phyloP scores from a whole-genome alignment of 176 grass and related monocot species.

The Oryza meridionalis region DNA sequence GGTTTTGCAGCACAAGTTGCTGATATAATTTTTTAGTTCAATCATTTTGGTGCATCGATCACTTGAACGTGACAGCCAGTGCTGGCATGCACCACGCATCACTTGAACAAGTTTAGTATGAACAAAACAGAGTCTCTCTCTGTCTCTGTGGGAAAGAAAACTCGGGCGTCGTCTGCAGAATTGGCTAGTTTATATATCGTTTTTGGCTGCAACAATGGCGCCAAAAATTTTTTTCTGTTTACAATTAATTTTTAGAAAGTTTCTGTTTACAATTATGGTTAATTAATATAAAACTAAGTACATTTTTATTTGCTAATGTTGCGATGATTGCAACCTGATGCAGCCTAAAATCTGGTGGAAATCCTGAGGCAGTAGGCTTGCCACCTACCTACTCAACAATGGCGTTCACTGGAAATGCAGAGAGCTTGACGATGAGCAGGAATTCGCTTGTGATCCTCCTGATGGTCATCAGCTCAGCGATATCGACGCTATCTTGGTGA shows the following conservation, averaged over 20 bases:
- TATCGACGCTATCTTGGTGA: neutral
- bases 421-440: neutral
- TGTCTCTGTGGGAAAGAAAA: neutral
- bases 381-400: slow-evolving; percentile 19
- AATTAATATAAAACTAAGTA: neutral
- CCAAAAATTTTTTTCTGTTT: neutral
- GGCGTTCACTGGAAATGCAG: slow-evolving; percentile 11
- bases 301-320: neutral
- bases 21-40: neutral
- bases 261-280: neutral
- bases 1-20: neutral
- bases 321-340: neutral
- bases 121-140: neutral
- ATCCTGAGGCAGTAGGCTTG: slow-evolving; percentile 37
- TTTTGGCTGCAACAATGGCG: neutral
- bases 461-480: neutral
- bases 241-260: neutral
- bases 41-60: neutral
- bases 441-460: neutral
- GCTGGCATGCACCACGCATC: neutral
- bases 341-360: slow-evolving; percentile 48
- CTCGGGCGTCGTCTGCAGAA: neutral
- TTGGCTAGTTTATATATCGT: neutral
- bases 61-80: neutral
- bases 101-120: neutral